phyloP scores from a whole-genome alignment of 768 basidiomycete species.

The Hericium coralloides region DNA sequence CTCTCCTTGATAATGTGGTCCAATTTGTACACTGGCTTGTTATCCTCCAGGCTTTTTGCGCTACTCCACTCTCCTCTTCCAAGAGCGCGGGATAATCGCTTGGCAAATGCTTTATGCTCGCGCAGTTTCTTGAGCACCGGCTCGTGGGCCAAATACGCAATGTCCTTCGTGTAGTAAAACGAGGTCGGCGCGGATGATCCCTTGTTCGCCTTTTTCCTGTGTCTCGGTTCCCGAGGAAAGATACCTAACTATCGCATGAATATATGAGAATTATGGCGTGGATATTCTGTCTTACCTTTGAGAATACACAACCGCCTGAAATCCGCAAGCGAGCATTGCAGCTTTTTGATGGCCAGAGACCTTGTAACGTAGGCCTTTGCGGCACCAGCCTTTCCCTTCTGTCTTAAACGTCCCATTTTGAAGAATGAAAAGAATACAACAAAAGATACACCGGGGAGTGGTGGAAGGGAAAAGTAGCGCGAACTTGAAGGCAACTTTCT shows the following conservation, averaged over 20 bases:
- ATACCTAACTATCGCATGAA: constrained; percentile 50
- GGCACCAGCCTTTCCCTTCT: constrained; percentile 86
- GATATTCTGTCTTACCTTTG: constrained; percentile 55
- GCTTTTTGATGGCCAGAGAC: constrained; percentile 84
- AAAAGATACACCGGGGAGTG: too few species aligned
- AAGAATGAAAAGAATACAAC: neutral
- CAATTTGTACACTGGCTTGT: constrained; percentile 82
- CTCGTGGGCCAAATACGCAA: constrained; percentile 94
- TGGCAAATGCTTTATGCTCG: constrained; percentile 97
- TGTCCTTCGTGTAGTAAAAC: constrained; percentile 98
- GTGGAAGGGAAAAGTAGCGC: neutral
- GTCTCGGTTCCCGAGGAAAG: constrained; percentile 92
- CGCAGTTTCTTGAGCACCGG: constrained; percentile 88
- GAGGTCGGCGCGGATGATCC: constrained; percentile 95
- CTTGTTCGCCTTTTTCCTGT: constrained; percentile 91
- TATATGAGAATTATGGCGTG: neutral
- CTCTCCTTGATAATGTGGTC: constrained; percentile 98
- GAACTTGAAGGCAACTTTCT: constrained; percentile 1
- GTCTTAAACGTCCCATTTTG: constrained; percentile 65
- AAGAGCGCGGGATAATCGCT: constrained; percentile 88
- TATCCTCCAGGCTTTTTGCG: constrained; percentile 90
- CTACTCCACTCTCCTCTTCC: constrained; percentile 93
- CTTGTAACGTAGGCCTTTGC: constrained; percentile 90
- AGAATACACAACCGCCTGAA: constrained; percentile 95
- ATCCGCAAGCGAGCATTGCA: constrained; percentile 94